Evolutionary conservation across 2,329 filamentous ascomycete species (phyloP), one percentile per base, ranked within the genome.

Genomic region (Clarireedia hainanense): DNA sequence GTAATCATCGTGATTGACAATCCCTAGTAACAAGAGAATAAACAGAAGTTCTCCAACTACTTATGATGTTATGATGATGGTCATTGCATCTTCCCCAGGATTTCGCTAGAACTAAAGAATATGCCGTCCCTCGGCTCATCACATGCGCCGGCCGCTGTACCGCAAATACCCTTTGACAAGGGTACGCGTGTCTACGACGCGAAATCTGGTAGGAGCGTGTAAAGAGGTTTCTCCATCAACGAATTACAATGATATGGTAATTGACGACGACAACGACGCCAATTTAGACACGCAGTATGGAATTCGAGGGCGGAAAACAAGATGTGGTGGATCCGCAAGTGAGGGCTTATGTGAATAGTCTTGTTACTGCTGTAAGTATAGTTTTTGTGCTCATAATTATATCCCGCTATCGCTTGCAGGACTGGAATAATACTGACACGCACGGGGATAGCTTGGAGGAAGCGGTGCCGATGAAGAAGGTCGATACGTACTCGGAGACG

Each of bases 301-400:
- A 84, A 70, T 66, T 74, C 57, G 70, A 68, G 61, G 79, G 81
- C 50, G 75, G 71, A 57, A 69, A 71, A 56, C 74, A 71, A 62
- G 82, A 84, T 68, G 77, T 86, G 58, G 88, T 97, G 56, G 91
- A 97, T 70, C 89, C 91, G 43, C 89, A 96, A 75, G 90, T 96
- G 66, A 86, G 91, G 68, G 91, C 91, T 27, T 89, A 96, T 73
- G 85, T 99, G 68, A 92, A 89, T 74, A 95, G 89, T 74, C 84
- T 99, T 34, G 88, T 96, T 61, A 92, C 91, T 68, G 94, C 94
- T 59, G 91, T 64, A 64, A 64, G 60, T 56, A 34, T 48, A 20
- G 30, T 12, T 34, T 34, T 34, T 34, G 30, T 34, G 30, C 30
- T 34, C 30, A 12, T 4, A 14, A 23, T n/a, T 14, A 42, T 54